A percentile compares a stretch with the other conserved stretches of the same genome.
Conservation (phyloP, 257 asterid genomes). For the Pogostemon cablin region DNA sequence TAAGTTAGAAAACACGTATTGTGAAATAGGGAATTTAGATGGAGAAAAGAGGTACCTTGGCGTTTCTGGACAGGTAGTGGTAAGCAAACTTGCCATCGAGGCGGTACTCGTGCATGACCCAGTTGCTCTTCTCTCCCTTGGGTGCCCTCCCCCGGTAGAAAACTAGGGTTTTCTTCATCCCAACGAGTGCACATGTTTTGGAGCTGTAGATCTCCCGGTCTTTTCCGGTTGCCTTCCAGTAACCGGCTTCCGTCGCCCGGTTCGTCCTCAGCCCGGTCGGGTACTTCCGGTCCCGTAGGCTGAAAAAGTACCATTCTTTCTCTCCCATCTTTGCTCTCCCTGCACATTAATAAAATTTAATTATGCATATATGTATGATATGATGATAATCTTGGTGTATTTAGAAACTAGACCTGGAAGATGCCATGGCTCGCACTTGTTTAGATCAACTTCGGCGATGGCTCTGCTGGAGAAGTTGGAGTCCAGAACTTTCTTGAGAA, state of each 20-base stretch:
- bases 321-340: conserved; percentile 88
- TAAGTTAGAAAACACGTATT: too few relatives aligned
- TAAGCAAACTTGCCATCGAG: conserved; percentile 86
- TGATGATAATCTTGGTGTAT: too few relatives aligned
- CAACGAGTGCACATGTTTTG: conserved; percentile 65
- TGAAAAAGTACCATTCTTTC: conserved; percentile 93
- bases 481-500: conserved; percentile 78
- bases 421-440: conserved; percentile 96
- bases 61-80: conserved; percentile 64
- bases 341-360: neutral
- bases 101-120: conserved; percentile 97
- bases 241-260: conserved; percentile 94
- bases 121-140: conserved; percentile 77
- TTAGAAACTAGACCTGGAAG: conserved; percentile 58
- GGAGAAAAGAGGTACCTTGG: conserved; percentile 52
- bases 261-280: conserved; percentile 90
- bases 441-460: conserved; percentile 86
- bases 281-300: conserved; percentile 80
- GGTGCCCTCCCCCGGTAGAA: conserved; percentile 91
- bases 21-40: too few relatives aligned
- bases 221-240: conserved; percentile 97
- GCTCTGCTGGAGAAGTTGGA: conserved; percentile 62
- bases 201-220: conserved; percentile 86
- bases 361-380: too few relatives aligned
- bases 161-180: conserved; percentile 99